Base-by-base conservation (phyloP, 1,139 yeast genomes). In the Hemisphaericaspora lyxosophila region DNA sequence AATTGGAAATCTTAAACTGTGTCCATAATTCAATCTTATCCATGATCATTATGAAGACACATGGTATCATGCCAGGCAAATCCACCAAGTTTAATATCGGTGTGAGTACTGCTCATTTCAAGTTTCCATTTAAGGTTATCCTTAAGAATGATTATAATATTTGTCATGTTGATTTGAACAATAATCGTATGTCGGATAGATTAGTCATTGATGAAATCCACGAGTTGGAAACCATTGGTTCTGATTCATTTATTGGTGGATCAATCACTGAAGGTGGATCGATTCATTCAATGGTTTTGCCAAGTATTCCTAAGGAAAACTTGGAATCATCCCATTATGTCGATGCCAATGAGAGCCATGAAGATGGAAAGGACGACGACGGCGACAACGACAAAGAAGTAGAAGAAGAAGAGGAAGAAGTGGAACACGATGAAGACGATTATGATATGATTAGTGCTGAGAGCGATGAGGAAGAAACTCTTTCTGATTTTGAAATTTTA, bases 401-500 rank as follows among this genome's bases (percentile, higher is more conserved):
- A n/a, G 40, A 29, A 15, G 23, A 13, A 11, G 33, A 27, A 8
- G 30, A 34, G 12, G 23, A 13, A 11, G 33, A 27, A 8, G 32
- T 31, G 6, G 28, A 16, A 14, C 34, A 41, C 14, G 39, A 33
- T 11, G 42, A 36, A 12, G 28, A 26, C 15, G 72, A 63, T 33
- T 65, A 59, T 34, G 73, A 66, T 42, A 48, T 67, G 38, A 54
- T 67, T 27, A 66, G 71, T 42, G 53, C 51, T 26, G 64, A 46
- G 11, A 51, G 48, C 24, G 61, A 54, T 33, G 67, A 50, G 9
- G 58, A 53, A 14, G 66, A 59, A 17, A 40, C 48, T 28, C 62
- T 50, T 9, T 67, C 73, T 4, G 76, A 70, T 45, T 70, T 50
- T 46, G 75, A 70, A 44, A 51, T 70, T 15, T 61, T 70, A 41